Evolutionary conservation across 1,284 basidiomycete species (phyloP).

Genomic region (Austroboletus niveus): DNA sequence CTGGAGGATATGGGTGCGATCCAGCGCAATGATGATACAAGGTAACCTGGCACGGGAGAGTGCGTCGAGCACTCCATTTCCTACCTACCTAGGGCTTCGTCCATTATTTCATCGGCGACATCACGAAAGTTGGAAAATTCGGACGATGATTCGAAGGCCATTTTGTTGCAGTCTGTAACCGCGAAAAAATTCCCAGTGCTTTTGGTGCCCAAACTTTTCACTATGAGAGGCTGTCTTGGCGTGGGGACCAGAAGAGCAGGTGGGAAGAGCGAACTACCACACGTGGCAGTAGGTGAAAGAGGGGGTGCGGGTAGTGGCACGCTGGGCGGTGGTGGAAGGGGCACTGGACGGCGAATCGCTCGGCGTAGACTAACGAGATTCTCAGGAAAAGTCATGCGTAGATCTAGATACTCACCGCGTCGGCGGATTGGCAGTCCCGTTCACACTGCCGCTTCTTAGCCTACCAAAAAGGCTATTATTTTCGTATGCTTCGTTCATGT

Average conservation of each 20-base stretch:
- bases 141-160: slow-evolving; percentile 11
- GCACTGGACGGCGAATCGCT: slow-evolving; percentile 25
- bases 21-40: slow-evolving; percentile 14
- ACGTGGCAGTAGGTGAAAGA: slow-evolving; percentile 19
- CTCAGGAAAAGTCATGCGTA: slow-evolving; percentile 5
- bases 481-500: slow-evolving; percentile 26
- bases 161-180: slow-evolving; percentile 6
- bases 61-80: slow-evolving; percentile 11
- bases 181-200: slow-evolving; percentile 8
- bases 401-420: slow-evolving; percentile 34
- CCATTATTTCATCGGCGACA: slow-evolving; percentile 21
- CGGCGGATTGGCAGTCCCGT: slow-evolving; percentile 26
- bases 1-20: slow-evolving; percentile 1
- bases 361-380: slow-evolving; percentile 30
- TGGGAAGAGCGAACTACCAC: slow-evolving; percentile 15
- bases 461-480: slow-evolving; percentile 42
- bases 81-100: slow-evolving; percentile 18
- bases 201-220: slow-evolving; percentile 12
- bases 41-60: neutral
- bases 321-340: slow-evolving; percentile 34
- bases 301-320: slow-evolving; percentile 35
- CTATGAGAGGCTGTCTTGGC: slow-evolving; percentile 25
- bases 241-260: slow-evolving; percentile 14
- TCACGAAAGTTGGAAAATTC: slow-evolving; percentile 5
- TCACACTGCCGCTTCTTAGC: slow-evolving; percentile 49